Evolutionary conservation across 345 rosid genomes (phyloP), one percentile per base, ranked within the genome.

Genomic region (Aquilaria malaccensis): DNA sequence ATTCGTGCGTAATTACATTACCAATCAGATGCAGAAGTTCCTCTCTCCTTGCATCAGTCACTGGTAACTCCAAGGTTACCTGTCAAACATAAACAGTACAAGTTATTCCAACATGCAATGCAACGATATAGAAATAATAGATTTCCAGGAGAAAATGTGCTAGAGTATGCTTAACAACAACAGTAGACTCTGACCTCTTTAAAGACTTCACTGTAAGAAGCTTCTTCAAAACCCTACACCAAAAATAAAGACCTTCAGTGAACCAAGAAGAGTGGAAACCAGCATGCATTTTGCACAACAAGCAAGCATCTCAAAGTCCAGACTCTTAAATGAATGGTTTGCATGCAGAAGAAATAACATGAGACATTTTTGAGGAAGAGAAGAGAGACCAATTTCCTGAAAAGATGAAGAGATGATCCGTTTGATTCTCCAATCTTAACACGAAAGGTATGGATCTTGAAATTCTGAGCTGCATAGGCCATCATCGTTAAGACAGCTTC

Each of bases 351-450:
- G 30, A 30, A 37, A 57, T 45, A 33, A 46, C 5, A 50, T 59
- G 22, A 52, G 45, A 62, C 1, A 41, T 12, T 11, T 45, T 32
- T 57, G 68, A 63, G 56, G 58, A 46, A 72, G 74, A 69, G 67
- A 73, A 67, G 67, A 73, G 56, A 57, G 72, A 94, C 96, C 89
- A 86, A 59, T 77, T 94, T 90, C 50, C 52, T 75, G 77, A 94
- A 94, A 66, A 94, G 56, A 69, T 72, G 60, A 67, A 86, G 87
- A 64, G 97, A 94, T 52, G 83, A 75, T 58, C 67, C 75, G 72
- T 94, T 94, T 48, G 90, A 79, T 64, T 90, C 92, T 65, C 92
- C 97, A 75, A 94, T 84, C 71, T 94, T 94, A 52, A 76, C 88
- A 56, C 83, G 74, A 63, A 90, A 90, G 56, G 71, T 49, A 55